A percentile compares a stretch with the other conserved stretches of the same genome.
Evolutionary conservation across 2,329 filamentous ascomycete genomes (phyloP).

Genomic region (Helicocarpus griseus): DNA sequence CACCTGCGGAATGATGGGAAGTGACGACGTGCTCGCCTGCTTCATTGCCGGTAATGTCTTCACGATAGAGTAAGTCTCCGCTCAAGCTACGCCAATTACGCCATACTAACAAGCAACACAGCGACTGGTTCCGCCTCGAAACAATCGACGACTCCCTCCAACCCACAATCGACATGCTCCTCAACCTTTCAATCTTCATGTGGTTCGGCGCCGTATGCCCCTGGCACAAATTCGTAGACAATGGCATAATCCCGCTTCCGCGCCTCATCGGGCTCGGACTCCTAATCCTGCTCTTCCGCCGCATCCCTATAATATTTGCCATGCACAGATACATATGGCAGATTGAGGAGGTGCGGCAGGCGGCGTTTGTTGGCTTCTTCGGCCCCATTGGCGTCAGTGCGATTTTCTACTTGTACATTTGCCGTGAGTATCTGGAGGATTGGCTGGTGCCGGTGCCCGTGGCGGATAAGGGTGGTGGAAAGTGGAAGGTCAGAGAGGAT

Average conservation of each 20-base stretch:
- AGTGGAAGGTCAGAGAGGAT: conserved; percentile 55
- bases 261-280: conserved; percentile 65
- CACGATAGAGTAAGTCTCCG: conserved; percentile 60
- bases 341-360: conserved; percentile 64
- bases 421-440: conserved; percentile 58
- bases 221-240: conserved; percentile 61
- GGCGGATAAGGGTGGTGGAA: too few species aligned
- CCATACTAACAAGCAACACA: conserved; percentile 18
- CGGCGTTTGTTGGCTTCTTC: conserved; percentile 83
- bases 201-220: conserved; percentile 85
- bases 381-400: conserved; percentile 86
- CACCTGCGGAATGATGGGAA: conserved; percentile 77
- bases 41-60: conserved; percentile 88
- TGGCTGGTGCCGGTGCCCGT: conserved; percentile 11
- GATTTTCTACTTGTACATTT: conserved; percentile 80
- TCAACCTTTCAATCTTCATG: conserved; percentile 80
- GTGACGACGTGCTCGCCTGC: conserved; percentile 81
- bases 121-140: conserved; percentile 82
- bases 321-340: conserved; percentile 70
- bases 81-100: not conserved
- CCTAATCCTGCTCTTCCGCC: conserved; percentile 64
- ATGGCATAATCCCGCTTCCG: conserved; percentile 60
- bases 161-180: conserved; percentile 86
- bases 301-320: conserved; percentile 65
- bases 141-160: conserved; percentile 88